These are phyloP conservation scores for Capsicum pubescens DNA, from an alignment of 257 asterid species.

Conservation along the genomic window DNA sequence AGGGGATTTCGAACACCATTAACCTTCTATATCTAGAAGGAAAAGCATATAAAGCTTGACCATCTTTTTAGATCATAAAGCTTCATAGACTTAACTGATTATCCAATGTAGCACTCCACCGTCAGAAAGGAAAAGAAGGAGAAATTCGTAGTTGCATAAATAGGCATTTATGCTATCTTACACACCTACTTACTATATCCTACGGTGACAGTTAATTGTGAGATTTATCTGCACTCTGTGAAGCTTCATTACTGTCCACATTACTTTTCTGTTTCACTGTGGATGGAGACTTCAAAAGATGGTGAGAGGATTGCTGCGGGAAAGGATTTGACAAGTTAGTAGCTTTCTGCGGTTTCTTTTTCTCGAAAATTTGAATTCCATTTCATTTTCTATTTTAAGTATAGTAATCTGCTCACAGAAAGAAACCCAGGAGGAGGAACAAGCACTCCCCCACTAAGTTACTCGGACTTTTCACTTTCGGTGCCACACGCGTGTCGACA, in stretches of 20 bases:
- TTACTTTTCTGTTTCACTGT: conserved; percentile 17
- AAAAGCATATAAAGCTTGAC: conserved; percentile 1
- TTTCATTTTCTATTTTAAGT: too few relatives aligned
- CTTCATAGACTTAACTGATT: not conserved
- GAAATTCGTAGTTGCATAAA: conserved; percentile 1
- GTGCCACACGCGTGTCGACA: too few relatives aligned
- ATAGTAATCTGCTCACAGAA: not conserved
- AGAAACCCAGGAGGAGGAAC: conserved; percentile 1
- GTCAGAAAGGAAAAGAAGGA: not conserved
- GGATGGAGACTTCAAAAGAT: conserved; percentile 20
- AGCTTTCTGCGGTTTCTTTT: not conserved
- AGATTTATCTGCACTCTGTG: not conserved
- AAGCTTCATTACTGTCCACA: not conserved
- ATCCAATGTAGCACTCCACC: not conserved
- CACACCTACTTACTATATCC: not conserved
- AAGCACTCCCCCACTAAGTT: not conserved
- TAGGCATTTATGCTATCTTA: not conserved
- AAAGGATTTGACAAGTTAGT: not conserved
- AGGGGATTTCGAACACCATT: not conserved
- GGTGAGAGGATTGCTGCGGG: conserved; percentile 3
- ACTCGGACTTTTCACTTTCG: too few relatives aligned
- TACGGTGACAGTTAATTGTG: not conserved
- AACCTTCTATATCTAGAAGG: not conserved
- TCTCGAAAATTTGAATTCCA: not conserved
- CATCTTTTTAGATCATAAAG: not conserved